Percentiles rank a stretch among this genome's conserved stretches.
Evolutionary conservation across 441 rosid genomes (phyloP).

Genomic region (Geranium incanum): DNA sequence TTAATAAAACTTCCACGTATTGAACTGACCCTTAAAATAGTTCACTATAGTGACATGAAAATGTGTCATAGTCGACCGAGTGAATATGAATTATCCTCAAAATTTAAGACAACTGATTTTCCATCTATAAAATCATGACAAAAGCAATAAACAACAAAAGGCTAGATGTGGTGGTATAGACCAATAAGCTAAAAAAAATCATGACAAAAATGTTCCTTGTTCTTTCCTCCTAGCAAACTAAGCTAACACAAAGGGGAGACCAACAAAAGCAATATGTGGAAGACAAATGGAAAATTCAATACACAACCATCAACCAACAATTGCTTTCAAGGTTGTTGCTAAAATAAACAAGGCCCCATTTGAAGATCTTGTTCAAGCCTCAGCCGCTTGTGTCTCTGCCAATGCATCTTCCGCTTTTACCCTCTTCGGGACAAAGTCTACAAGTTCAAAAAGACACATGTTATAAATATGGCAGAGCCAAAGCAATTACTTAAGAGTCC

Average conservation of each 20-base stretch:
- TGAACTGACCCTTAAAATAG: too few species aligned
- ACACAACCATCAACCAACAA: neutral
- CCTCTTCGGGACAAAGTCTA: conserved; percentile 78
- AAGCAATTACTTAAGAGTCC: neutral
- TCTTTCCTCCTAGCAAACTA: neutral
- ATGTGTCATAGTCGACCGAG: too few species aligned
- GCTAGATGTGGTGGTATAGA: too few species aligned
- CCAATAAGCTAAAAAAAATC: neutral
- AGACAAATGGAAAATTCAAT: neutral
- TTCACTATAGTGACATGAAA: too few species aligned
- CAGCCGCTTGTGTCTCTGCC: conserved; percentile 35
- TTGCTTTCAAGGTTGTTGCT: neutral
- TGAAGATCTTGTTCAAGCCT: conserved; percentile 26
- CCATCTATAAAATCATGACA: too few species aligned
- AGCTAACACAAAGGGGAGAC: neutral
- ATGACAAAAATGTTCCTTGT: neutral
- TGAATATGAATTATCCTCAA: too few species aligned
- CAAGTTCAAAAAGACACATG: neutral
- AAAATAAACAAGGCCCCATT: neutral
- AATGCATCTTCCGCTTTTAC: conserved; percentile 56
- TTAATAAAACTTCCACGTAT: too few species aligned
- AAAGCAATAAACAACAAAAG: too few species aligned
- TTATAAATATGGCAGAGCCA: neutral
- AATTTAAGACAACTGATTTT: too few species aligned
- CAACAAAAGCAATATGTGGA: too few species aligned